Evolutionary conservation across 2,329 filamentous ascomycete genomes (phyloP).

Genomic region (Elsinoe fawcettii): DNA sequence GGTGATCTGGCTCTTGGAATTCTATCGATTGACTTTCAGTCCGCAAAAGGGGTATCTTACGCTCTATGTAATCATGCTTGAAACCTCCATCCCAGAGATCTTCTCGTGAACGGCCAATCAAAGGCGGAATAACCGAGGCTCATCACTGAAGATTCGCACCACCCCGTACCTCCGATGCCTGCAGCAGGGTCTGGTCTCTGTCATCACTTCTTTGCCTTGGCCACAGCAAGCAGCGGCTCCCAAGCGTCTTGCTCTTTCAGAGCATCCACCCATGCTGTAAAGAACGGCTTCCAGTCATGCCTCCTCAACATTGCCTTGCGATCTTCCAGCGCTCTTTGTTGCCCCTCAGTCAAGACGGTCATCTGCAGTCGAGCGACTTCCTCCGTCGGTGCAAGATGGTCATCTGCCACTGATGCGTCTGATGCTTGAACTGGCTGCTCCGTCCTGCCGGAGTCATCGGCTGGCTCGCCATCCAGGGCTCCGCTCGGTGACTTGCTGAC

Average conservation of each 20-base stretch:
- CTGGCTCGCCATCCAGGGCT: no score
- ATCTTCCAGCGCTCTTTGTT: background rate
- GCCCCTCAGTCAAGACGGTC: background rate
- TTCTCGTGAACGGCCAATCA: no score
- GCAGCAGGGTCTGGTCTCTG: no score
- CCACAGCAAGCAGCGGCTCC: background rate
- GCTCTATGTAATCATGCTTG: no score
- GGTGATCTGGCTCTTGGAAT: background rate
- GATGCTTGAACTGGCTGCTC: no score
- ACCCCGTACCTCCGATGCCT: no score
- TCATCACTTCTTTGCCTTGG: background rate
- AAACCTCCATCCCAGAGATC: no score
- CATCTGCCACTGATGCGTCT: background rate
- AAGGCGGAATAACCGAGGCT: no score
- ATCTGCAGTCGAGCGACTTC: background rate
- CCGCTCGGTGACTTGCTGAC: no score
- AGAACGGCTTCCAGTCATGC: constrained; percentile 1
- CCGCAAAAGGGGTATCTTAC: constrained; percentile 3
- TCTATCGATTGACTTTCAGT: background rate
- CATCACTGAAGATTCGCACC: background rate
- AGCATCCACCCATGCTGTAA: constrained; percentile 9
- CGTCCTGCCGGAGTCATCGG: no score
- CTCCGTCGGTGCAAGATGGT: background rate
- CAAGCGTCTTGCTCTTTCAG: background rate
- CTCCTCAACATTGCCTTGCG: background rate